Base-by-base conservation (phyloP, 306 rosid species). In the Trichosanthes cucumerina region DNA sequence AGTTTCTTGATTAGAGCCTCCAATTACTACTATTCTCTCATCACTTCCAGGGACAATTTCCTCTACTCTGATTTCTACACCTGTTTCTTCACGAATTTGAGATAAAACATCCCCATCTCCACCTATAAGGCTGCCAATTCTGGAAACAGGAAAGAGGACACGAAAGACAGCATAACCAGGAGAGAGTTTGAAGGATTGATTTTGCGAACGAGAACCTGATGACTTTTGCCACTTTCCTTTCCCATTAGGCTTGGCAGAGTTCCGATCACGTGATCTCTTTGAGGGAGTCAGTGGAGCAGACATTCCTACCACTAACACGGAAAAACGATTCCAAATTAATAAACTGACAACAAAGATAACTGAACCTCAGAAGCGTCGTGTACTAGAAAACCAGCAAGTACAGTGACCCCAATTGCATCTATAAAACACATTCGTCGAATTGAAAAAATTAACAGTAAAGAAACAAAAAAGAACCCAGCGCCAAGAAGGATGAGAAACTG, bases 31-130 rank as follows among this genome's bases (percentile, higher is more conserved):
- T 62, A 96, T 92, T 78, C 91, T 91, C 78, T 96, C 99, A 4
- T 96, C 94, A 28, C 93, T 91, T 0, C 91, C 94, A 9, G 91
- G 83, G 19, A 90, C 64, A 46, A 88, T 62, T n/a, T 93, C 99
- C 80, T 96, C 92, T 54, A 91, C 87, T 82, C 81, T 86, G 74
- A 96, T 81, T 69, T 79, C 86, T 39, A 80, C 98, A 9, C 93
- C 91, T 23, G 87, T 88, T 68, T 88, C 92, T 24, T 86, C 86
- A n/a, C 83, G 84, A 82, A 92, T 91, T 62, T 86, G 86, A 21
- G 97, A 84, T 31, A 92, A 59, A 56, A 82, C 68, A 14, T 83
- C 78, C 59, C 97, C 97, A 16, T 87, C 92, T 77, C 91, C 86
- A 57, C 96, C 96, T 23, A 86, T 88, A 26, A 92, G 84, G 76